phyloP scores from a whole-genome alignment of 2,329 filamentous ascomycete species.

The Amesomyces nigricolor region DNA sequence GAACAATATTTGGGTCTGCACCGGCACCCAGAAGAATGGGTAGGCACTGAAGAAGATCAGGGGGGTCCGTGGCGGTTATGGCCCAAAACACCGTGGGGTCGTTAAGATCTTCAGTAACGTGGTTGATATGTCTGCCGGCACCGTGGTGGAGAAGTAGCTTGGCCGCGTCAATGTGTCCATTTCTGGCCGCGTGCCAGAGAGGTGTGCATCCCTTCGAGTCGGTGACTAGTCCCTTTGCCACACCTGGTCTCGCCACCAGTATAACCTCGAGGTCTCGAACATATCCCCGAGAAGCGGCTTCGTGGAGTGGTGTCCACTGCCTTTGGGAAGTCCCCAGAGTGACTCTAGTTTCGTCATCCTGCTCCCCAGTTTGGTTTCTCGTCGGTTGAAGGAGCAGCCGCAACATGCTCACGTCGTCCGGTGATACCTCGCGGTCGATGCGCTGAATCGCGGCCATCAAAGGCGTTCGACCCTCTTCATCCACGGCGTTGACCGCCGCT shows the following conservation, averaged over 20 bases:
- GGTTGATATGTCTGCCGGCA: neutral
- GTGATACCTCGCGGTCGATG: conserved; percentile 7
- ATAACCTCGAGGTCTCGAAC: conserved; percentile 6
- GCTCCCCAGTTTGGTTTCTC: too few relatives aligned
- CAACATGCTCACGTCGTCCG: conserved; percentile 6
- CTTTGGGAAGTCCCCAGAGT: neutral
- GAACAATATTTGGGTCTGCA: neutral
- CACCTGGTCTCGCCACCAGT: neutral
- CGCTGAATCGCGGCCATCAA: conserved; percentile 9
- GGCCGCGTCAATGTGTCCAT: conserved; percentile 5
- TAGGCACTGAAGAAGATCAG: neutral
- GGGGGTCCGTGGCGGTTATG: neutral
- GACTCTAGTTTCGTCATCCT: neutral
- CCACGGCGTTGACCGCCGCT: conserved; percentile 3
- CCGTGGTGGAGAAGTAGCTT: conserved; percentile 1
- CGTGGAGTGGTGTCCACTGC: conserved; percentile 7
- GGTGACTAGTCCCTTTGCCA: neutral
- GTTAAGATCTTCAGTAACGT: neutral
- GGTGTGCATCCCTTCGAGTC: conserved; percentile 4
- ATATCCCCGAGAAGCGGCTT: conserved; percentile 4
- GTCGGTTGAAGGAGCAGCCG: neutral
- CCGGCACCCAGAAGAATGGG: conserved; percentile 3
- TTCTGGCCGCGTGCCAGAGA: conserved; percentile 13
- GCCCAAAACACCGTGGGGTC: conserved; percentile 13
- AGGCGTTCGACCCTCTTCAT: conserved; percentile 6